A percentile compares a stretch with the other conserved stretches of the same genome.
Evolutionary conservation across 768 basidiomycete genomes (phyloP).

Genomic region (Suillus sp.): DNA sequence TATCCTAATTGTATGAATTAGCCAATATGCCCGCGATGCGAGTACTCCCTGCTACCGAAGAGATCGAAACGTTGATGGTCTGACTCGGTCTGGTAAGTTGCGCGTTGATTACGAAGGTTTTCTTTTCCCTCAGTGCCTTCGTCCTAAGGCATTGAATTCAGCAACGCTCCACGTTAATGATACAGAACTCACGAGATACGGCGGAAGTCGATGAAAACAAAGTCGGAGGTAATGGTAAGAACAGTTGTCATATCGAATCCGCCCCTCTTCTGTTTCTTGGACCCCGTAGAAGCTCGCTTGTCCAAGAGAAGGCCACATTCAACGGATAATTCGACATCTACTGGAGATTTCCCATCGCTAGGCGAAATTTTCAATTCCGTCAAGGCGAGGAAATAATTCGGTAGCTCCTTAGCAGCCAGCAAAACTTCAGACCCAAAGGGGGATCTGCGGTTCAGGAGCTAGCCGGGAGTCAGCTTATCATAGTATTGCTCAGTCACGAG

Average conservation of each 20-base stretch:
- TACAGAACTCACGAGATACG: slow-evolving; percentile 61
- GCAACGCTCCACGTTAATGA: neutral
- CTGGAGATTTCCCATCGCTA: slow-evolving; percentile 51
- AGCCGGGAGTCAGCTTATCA: slow-evolving; percentile 13
- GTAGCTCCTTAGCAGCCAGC: slow-evolving; percentile 60
- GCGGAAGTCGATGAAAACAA: slow-evolving; percentile 76
- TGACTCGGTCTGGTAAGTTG: slow-evolving; percentile 78
- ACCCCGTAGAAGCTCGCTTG: slow-evolving; percentile 35
- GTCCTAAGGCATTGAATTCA: slow-evolving; percentile 50
- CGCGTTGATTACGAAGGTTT: slow-evolving; percentile 60
- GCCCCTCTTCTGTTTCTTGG: slow-evolving; percentile 48
- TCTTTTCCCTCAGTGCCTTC: slow-evolving; percentile 59
- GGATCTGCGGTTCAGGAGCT: slow-evolving; percentile 74
- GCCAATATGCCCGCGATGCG: slow-evolving; percentile 17
- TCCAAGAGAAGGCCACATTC: slow-evolving; percentile 53
- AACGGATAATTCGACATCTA: slow-evolving; percentile 58
- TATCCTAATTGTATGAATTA: slow-evolving; percentile 54
- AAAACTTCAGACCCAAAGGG: slow-evolving; percentile 78
- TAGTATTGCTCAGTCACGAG: neutral
- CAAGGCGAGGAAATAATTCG: slow-evolving; percentile 59
- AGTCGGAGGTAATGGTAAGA: slow-evolving; percentile 76
- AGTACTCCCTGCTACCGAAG: slow-evolving; percentile 50
- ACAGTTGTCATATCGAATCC: slow-evolving; percentile 65
- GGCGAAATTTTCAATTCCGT: slow-evolving; percentile 45
- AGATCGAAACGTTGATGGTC: slow-evolving; percentile 55